Conservation (phyloP, 768 basidiomycete species). For the Russula abietina region DNA sequence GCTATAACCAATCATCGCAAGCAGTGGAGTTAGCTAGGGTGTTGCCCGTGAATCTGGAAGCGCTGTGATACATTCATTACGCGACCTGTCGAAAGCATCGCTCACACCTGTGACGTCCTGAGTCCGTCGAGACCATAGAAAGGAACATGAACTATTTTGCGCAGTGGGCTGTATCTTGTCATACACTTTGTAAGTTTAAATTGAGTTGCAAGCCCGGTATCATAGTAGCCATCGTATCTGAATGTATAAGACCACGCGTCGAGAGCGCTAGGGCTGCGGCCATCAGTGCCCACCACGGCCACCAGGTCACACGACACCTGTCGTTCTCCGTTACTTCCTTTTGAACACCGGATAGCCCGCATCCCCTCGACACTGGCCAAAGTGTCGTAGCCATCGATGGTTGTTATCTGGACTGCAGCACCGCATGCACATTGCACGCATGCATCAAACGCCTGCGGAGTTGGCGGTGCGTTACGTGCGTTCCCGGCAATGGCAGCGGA, state of each 20-base stretch:
- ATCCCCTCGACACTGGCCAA: slow-evolving; percentile 62
- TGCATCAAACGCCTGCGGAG: slow-evolving; percentile 47
- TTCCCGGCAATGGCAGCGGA: too few species aligned
- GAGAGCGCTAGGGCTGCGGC: slow-evolving; percentile 7
- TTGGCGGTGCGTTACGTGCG: too few species aligned
- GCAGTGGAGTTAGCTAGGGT: too few species aligned
- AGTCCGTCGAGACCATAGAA: too few species aligned
- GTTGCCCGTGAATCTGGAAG: not conserved
- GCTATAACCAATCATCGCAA: not conserved
- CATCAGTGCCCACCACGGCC: slow-evolving; percentile 9
- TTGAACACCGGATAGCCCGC: slow-evolving; percentile 46
- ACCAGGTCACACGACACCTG: slow-evolving; percentile 5
- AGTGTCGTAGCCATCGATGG: slow-evolving; percentile 59
- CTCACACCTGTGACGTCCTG: too few species aligned
- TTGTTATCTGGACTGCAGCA: slow-evolving; percentile 49
- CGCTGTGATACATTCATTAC: not conserved
- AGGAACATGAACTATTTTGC: too few species aligned
- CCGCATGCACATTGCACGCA: too few species aligned
- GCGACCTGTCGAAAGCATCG: too few species aligned
- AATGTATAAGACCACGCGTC: not conserved
- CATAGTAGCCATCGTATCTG: not conserved
- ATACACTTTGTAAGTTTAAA: not conserved
- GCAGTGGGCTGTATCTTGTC: too few species aligned
- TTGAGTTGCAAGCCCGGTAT: not conserved
- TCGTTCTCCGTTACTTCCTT: slow-evolving; percentile 27